phyloP scores from a whole-genome alignment of 1,139 yeast genomes.

The Blastobotrys persicus region DNA sequence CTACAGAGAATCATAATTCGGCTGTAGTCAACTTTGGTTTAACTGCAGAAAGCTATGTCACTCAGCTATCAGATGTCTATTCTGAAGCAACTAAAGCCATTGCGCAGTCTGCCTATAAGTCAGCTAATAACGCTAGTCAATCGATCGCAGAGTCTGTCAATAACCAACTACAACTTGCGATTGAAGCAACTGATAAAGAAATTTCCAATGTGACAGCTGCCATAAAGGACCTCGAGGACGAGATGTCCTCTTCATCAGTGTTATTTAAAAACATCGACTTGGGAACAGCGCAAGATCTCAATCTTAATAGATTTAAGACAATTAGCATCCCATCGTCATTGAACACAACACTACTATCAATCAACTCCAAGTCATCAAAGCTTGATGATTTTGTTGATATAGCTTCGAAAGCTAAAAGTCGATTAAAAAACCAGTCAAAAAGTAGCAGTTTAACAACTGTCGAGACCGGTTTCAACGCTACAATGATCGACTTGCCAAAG shows the following conservation, averaged over 20 bases:
- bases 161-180: conserved; percentile 11
- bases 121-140: conserved; percentile 18
- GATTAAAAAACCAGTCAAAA: background rate
- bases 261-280: conserved; percentile 21
- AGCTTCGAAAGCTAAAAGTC: background rate
- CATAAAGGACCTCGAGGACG: conserved; percentile 19
- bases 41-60: conserved; percentile 14
- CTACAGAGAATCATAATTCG: conserved; percentile 20
- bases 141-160: conserved; percentile 15
- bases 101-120: conserved; percentile 12
- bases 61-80: conserved; percentile 15
- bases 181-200: conserved; percentile 12
- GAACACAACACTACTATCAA: conserved; percentile 8
- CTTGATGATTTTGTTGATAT: background rate
- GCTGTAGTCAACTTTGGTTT: conserved; percentile 21
- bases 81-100: conserved; percentile 5
- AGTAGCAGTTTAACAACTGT: background rate
- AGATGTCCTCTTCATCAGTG: conserved; percentile 16
- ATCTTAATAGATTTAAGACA: conserved; percentile 16
- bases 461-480: background rate
- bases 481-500: background rate
- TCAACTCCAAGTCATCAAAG: conserved; percentile 3
- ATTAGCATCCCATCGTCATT: conserved; percentile 18
- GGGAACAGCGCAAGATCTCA: conserved; percentile 16
- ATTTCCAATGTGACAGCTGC: conserved; percentile 19